phyloP scores from a whole-genome alignment of 768 basidiomycete genomes.

The Sporobolomyces phaffii region DNA sequence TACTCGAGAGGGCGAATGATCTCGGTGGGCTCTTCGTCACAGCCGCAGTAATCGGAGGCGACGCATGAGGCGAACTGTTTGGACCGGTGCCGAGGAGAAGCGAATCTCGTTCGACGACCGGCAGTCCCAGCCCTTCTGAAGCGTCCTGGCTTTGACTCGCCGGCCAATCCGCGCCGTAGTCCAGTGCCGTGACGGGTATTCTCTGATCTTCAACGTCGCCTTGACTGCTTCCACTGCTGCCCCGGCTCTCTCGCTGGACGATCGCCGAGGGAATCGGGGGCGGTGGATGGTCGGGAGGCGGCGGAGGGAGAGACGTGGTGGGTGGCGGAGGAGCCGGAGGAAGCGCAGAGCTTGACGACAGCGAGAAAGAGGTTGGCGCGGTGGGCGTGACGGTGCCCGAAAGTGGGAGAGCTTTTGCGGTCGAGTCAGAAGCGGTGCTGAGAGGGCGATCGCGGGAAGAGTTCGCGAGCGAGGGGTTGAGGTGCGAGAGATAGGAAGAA shows the following conservation, averaged over 20 bases:
- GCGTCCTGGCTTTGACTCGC: background rate
- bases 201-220: background rate
- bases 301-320: background rate
- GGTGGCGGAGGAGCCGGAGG: too few species aligned
- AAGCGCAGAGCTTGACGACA: too few species aligned
- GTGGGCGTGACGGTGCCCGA: constrained; percentile 1
- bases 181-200: background rate
- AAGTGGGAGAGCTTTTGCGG: background rate
- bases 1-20: background rate
- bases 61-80: background rate
- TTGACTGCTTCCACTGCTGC: background rate
- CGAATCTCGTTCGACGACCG: background rate
- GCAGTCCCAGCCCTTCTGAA: too few species aligned
- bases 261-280: background rate
- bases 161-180: background rate
- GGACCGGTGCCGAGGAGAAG: too few species aligned
- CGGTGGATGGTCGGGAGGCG: constrained; percentile 5
- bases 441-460: background rate
- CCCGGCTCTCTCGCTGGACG: background rate
- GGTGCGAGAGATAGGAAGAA: background rate
- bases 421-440: constrained; percentile 1
- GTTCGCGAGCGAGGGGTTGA: too few species aligned
- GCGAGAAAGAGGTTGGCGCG: background rate
- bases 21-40: background rate
- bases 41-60: too few species aligned